phyloP scores from a whole-genome alignment of 2,329 filamentous ascomycete species.

The Colletotrichum sp. region DNA sequence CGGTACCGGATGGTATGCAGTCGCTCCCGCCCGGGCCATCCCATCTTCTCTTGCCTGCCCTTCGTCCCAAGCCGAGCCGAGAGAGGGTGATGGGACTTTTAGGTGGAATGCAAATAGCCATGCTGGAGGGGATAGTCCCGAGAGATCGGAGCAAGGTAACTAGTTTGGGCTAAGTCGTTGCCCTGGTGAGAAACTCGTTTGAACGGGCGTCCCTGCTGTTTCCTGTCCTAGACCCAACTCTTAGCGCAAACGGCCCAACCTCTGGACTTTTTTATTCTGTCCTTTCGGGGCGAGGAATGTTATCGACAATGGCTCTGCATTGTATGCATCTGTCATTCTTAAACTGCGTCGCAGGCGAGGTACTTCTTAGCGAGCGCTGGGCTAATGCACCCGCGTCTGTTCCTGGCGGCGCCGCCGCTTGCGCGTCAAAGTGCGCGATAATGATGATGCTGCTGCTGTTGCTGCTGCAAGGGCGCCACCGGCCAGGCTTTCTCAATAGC shows the following conservation, averaged over 20 bases:
- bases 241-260: slow-evolving; percentile 8
- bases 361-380: neutral
- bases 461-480: neutral
- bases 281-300: neutral
- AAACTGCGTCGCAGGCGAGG: neutral
- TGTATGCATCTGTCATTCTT: neutral
- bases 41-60: neutral
- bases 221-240: neutral
- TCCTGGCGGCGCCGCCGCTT: neutral
- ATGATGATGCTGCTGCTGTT: neutral
- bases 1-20: neutral
- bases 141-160: slow-evolving; percentile 17
- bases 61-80: neutral
- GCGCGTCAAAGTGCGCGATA: neutral
- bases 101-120: neutral
- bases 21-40: neutral
- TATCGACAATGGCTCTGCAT: neutral
- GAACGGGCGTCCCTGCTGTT: slow-evolving; percentile 8
- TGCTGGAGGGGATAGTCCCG: neutral
- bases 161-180: neutral
- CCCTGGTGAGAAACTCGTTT: neutral
- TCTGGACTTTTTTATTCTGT: neutral
- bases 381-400: neutral
- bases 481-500: neutral
- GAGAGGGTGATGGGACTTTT: neutral